Evolutionary conservation across 805 yeast species (phyloP).

Genomic region (Saturnispora mendoncae): DNA sequence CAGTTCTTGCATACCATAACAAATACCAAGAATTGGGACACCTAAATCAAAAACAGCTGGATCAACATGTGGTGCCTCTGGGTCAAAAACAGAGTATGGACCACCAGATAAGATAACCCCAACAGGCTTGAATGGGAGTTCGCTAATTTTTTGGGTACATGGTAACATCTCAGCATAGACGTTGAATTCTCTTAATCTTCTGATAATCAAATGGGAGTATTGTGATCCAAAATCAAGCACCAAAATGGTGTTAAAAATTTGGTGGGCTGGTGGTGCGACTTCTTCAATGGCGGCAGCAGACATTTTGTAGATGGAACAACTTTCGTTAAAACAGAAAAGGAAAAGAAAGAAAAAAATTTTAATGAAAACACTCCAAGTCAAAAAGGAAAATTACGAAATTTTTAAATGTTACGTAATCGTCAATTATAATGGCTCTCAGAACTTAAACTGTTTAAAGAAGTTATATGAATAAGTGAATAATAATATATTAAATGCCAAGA

Average conservation of each 20-base stretch:
- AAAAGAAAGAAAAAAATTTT: background rate
- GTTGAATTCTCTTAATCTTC: conserved; percentile 96
- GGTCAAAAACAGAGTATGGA: conserved; percentile 94
- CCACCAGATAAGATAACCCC: conserved; percentile 96
- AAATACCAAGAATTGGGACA: conserved; percentile 94
- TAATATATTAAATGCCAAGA: too few relatives aligned
- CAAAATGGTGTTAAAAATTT: conserved; percentile 90
- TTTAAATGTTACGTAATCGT: too few relatives aligned
- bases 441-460: too few relatives aligned
- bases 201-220: conserved; percentile 91
- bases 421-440: too few relatives aligned
- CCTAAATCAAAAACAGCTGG: conserved; percentile 81
- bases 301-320: conserved; percentile 8
- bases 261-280: conserved; percentile 56
- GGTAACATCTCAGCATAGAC: conserved; percentile 99
- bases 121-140: conserved; percentile 87
- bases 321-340: too few relatives aligned
- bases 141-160: conserved; percentile 94
- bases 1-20: conserved; percentile 98
- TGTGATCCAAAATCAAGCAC: conserved; percentile 98
- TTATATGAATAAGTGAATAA: too few relatives aligned
- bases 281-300: conserved; percentile 15
- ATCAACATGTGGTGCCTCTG: conserved; percentile 96
- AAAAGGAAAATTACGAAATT: background rate
- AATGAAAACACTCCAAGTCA: background rate